These are phyloP conservation scores for Bacterosira constricta DNA, from an alignment of 108 stramenopile genomes.

Conservation along the genomic window DNA sequence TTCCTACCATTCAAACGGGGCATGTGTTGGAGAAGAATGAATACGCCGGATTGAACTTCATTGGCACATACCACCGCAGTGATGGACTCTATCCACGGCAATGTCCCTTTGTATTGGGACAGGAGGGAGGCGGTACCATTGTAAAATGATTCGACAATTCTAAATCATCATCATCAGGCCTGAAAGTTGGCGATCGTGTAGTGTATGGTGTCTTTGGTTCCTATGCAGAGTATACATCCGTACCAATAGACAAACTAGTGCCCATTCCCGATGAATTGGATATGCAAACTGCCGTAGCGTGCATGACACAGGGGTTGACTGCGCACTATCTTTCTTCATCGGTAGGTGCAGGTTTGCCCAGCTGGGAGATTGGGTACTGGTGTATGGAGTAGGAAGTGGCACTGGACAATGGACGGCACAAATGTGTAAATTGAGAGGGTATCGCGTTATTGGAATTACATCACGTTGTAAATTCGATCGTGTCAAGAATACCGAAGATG, in stretches of 20 bases:
- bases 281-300: conserved; percentile 65
- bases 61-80: conserved; percentile 82
- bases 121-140: conserved; percentile 83
- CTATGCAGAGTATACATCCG: conserved; percentile 80
- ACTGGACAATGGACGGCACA: conserved; percentile 89
- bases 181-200: conserved; percentile 73
- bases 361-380: conserved; percentile 76
- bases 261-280: conserved; percentile 61
- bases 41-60: conserved; percentile 86
- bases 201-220: conserved; percentile 72
- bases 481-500: conserved; percentile 11
- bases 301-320: conserved; percentile 84
- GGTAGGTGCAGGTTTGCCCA: conserved; percentile 73
- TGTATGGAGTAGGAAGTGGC: conserved; percentile 84
- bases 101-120: conserved; percentile 77
- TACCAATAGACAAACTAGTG: conserved; percentile 62
- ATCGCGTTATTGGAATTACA: conserved; percentile 82
- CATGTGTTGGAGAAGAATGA: conserved; percentile 75
- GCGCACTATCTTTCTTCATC: conserved; percentile 80
- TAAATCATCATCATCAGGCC: no score
- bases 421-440: conserved; percentile 85
- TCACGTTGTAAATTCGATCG: conserved; percentile 66
- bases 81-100: conserved; percentile 79
- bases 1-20: conserved; percentile 47
- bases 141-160: no score